Evolutionary conservation across 2,329 filamentous ascomycete species (phyloP).

Genomic region (Monascus ruber): DNA sequence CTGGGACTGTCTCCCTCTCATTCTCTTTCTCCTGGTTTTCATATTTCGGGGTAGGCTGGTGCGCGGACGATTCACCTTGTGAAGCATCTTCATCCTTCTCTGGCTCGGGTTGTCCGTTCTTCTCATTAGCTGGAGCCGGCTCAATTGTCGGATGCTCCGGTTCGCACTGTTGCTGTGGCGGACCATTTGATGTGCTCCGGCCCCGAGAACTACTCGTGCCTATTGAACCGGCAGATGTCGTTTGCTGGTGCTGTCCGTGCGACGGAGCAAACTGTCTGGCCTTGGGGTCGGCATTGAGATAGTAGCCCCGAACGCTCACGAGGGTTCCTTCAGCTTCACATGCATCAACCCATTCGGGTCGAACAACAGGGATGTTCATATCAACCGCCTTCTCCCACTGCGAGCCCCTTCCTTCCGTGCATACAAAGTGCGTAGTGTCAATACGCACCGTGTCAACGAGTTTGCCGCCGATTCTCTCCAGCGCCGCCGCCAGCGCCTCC

Average conservation of each 20-base stretch:
- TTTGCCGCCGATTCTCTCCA: slow-evolving; percentile 85
- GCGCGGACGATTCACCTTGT: slow-evolving; percentile 4
- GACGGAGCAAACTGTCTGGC: slow-evolving; percentile 39
- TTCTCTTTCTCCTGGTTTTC: slow-evolving; percentile 16
- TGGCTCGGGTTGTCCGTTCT: slow-evolving; percentile 6
- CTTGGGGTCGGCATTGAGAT: slow-evolving; percentile 73
- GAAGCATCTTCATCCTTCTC: slow-evolving; percentile 15
- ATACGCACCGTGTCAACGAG: slow-evolving; percentile 83
- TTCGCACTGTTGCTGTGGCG: slow-evolving; percentile 8
- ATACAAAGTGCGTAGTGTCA: slow-evolving; percentile 97
- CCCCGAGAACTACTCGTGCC: slow-evolving; percentile 11
- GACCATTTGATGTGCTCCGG: slow-evolving; percentile 4
- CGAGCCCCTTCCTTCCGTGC: slow-evolving; percentile 78
- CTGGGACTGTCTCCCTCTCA: background rate
- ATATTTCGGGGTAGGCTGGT: slow-evolving; percentile 1
- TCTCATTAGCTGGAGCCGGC: slow-evolving; percentile 19
- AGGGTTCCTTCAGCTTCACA: slow-evolving; percentile 89
- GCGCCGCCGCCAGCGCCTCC: slow-evolving; percentile 61
- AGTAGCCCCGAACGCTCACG: slow-evolving; percentile 89
- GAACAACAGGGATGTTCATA: slow-evolving; percentile 94
- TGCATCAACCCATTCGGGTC: slow-evolving; percentile 95
- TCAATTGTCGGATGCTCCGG: slow-evolving; percentile 11
- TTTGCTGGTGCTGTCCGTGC: slow-evolving; percentile 23
- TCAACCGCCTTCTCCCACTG: slow-evolving; percentile 95
- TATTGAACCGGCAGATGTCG: slow-evolving; percentile 16